Evolutionary conservation across 1,284 basidiomycete species (phyloP), one percentile per base, ranked within the genome.

Genomic region (Meira miltonrushii): DNA sequence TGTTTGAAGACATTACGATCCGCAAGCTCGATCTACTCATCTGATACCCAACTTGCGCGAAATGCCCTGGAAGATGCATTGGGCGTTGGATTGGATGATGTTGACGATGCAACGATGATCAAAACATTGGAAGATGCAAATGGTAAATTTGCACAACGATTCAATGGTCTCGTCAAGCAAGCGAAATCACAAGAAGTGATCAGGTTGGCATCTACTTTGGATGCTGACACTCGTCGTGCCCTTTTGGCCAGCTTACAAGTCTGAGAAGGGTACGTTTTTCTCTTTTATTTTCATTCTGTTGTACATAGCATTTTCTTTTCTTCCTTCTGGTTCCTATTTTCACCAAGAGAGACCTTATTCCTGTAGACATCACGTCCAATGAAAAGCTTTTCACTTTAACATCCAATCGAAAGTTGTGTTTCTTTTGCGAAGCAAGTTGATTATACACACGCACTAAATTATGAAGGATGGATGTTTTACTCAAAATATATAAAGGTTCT

Each of bases 1-100:
- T 66, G 65, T 54, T 25, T 72, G 59, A 60, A 53, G 58, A n/a
- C n/a, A 57, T 58, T 23, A 11, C 19, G 13, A 41, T 4, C 10
- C 23, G 25, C 10, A 15, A 38, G 43, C 48, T 48, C 25, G 13
- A 15, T 37, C n/a, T 12, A 17, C 8, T 33, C 28, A 33, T 33
- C 25, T 25, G 38, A 28, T 15, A 15, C 17, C 3, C 25, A 12
- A 28, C 50, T 39, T 25, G 51, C 50, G 3, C 57, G 39, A 12
- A 8, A 21, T n/a, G 15, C 43, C 12, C 37, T 58, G 38, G 57
- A 58, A 41, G 25, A 43, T 28, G 41, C 43, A 28, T 21, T 58
- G 23, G 33, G 51, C 37, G 38, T 55, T 10, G 57, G 57, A 15
- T 46, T 58, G 37, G 57, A 55, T 19, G 57, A 58, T 37, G 50